Evolutionary conservation across 2,329 filamentous ascomycete species (phyloP).

Genomic region (Exophiala calicioides): DNA sequence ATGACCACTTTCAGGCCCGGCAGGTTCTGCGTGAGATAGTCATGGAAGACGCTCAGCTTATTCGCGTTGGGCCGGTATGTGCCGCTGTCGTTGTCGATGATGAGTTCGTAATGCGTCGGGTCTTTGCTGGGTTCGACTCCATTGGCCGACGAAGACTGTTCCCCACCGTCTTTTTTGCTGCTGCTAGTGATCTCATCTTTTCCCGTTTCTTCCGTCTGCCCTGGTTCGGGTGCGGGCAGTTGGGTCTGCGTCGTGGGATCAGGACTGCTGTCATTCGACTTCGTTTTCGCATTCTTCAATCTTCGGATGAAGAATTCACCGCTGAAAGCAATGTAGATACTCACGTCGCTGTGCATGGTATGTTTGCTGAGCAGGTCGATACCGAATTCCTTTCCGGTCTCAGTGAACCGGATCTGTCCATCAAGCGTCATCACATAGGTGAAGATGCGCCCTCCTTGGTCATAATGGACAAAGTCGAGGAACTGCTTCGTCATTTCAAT

Average conservation of each 20-base stretch:
- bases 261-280: conserved; percentile 27
- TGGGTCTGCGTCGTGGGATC: conserved; percentile 45
- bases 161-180: conserved; percentile 1
- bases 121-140: conserved; percentile 40
- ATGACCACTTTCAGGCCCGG: conserved; percentile 73
- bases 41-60: conserved; percentile 68
- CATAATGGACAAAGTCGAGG: conserved; percentile 81
- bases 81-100: conserved; percentile 94
- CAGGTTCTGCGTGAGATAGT: conserved; percentile 71
- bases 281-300: conserved; percentile 53
- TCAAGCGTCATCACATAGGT: conserved; percentile 92
- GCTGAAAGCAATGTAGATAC: conserved; percentile 85
- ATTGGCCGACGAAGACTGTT: background rate
- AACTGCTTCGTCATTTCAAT: conserved; percentile 75
- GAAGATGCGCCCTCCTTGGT: conserved; percentile 81
- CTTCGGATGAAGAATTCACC: conserved; percentile 90
- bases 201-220: conserved; percentile 33
- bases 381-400: conserved; percentile 93
- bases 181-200: conserved; percentile 23
- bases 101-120: conserved; percentile 70
- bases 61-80: conserved; percentile 86
- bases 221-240: conserved; percentile 48
- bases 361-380: conserved; percentile 93
- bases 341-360: conserved; percentile 94
- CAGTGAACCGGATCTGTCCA: conserved; percentile 83